Conservation (phyloP, 1,284 basidiomycete species). For the Boletellus deceptivus region DNA sequence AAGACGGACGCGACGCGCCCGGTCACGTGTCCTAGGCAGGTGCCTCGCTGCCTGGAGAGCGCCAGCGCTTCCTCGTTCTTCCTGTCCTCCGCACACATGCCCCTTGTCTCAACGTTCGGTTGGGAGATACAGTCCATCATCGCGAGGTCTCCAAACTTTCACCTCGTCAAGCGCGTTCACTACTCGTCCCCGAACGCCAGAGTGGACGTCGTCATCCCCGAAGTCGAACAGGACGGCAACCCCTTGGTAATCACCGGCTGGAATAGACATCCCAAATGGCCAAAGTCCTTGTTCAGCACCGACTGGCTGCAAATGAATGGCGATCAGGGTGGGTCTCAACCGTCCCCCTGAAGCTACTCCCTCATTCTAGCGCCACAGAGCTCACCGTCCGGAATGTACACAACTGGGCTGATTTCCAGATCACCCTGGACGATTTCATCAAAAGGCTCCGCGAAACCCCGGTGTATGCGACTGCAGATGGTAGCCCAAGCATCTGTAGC, state of each 20-base stretch:
- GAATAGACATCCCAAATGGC: conserved; percentile 55
- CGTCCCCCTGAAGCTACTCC: background rate
- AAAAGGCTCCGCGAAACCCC: conserved; percentile 36
- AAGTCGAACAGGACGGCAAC: conserved; percentile 48
- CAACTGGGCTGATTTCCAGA: conserved; percentile 43
- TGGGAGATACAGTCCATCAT: conserved; percentile 53
- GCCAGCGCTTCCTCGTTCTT: background rate
- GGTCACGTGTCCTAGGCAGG: conserved; percentile 16
- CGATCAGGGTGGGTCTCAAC: conserved; percentile 33
- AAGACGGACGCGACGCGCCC: conserved; percentile 11
- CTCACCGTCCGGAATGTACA: conserved; percentile 56
- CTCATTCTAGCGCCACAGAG: conserved; percentile 34
- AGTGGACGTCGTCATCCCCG: conserved; percentile 36
- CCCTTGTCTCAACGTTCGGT: conserved; percentile 42
- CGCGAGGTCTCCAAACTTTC: conserved; percentile 28
- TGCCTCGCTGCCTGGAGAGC: no score
- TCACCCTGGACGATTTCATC: conserved; percentile 49
- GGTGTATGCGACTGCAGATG: conserved; percentile 37
- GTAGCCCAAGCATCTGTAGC: conserved; percentile 26
- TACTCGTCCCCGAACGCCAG: conserved; percentile 26
- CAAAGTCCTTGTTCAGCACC: conserved; percentile 46
- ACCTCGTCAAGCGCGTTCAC: conserved; percentile 39
- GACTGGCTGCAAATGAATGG: conserved; percentile 48
- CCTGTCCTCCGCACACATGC: background rate
- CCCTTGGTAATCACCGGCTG: conserved; percentile 64